Base-by-base conservation (phyloP, 345 rosid genomes). In the Nephelium lappaceum region DNA sequence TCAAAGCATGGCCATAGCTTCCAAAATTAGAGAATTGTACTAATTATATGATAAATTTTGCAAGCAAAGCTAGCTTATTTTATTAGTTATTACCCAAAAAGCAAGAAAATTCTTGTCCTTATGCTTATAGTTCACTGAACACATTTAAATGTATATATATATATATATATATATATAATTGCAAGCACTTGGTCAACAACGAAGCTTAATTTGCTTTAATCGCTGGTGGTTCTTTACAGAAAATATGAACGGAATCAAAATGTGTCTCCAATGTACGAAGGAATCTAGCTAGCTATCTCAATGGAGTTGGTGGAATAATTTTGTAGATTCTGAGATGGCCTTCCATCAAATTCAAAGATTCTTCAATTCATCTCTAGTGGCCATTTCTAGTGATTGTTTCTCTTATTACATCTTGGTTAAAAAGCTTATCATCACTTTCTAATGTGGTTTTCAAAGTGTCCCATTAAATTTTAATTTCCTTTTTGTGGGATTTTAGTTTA, bases 301-400 rank as follows among this genome's bases (percentile, higher is more conserved):
- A 24, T 70, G 49, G 38, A 38, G 58, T 24, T 62, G 62, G 64
- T 24, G 42, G 39, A 31, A 1, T 31, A 39, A 4, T 38, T 42
- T 67, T 19, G 8, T 47, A 79, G 77, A 81, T 73, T 85, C 78
- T 73, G 73, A 79, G 57, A 77, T 18, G 80, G 86, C 83, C 67
- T 80, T 81, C 84, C 87, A 82, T 63, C 43, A 45, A 75, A 78
- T 31, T 63, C 43, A 55, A 75, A 75, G 36, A 65, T 75, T 81
- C 81, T 72, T 53, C 18, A 53, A 14, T 16, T 53, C 58, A 53
- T 53, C n/a, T 39, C 31, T 23, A 61, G 83, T 81, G 81, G 78
- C 0, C 80, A 63, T 47, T 78, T 66, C 71, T 73, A 43, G 21
- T 27, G n/a, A n/a, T n/a, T n/a, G n/a, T n/a, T n/a, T n/a, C n/a